Evolutionary conservation across 148 eudicot genomes (phyloP), one percentile per base, ranked within the genome.

Genomic region (Fagopyrum homotropicum): DNA sequence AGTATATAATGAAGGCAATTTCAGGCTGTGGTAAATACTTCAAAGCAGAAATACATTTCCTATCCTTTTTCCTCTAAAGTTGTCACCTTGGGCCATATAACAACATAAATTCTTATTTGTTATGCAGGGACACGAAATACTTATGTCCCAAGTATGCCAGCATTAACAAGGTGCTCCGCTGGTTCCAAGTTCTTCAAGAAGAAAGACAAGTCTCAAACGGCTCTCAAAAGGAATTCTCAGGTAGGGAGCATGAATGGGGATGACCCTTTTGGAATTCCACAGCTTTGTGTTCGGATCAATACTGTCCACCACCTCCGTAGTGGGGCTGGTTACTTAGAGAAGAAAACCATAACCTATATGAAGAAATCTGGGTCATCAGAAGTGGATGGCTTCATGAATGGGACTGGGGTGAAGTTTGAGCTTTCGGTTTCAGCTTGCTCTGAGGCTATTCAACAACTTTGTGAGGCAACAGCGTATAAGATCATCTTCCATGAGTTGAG

Each of bases 271-370:
- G 89, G 86, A 68, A 44, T 92, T 69, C 80, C 87, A 72, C 88
- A 87, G 76, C 77, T 90, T 26, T 95, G 97, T 76, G 90, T 95
- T 68, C 92, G 96, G 48, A 90, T 95, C 19, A 95, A 95, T 79
- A 86, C 99, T 1, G 49, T 95, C 73, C 90, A 89, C 69, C 76
- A 78, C 26, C 84, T 95, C 74, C 90, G 92, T 19, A 77, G 84
- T 73, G 89, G 91, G 45, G 84, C 87, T 73, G 88, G 88, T 73
- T 84, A 79, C 76, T 66, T 95, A 22, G 91, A 86, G 73, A 88
- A 86, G 81, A 88, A 87, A 80, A 81, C 82, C 29, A 77, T 85
- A 43, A 74, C 87, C 22, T 84, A 85, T 60, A 78, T 92, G 63
- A 87, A 77, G 63, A 89, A 83, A 74, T 81, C 79, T 46, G 93